Evolutionary conservation across 2,329 filamentous ascomycete genomes (phyloP), one percentile per base, ranked within the genome.

Genomic region (Clonostachys rhizophaga): DNA sequence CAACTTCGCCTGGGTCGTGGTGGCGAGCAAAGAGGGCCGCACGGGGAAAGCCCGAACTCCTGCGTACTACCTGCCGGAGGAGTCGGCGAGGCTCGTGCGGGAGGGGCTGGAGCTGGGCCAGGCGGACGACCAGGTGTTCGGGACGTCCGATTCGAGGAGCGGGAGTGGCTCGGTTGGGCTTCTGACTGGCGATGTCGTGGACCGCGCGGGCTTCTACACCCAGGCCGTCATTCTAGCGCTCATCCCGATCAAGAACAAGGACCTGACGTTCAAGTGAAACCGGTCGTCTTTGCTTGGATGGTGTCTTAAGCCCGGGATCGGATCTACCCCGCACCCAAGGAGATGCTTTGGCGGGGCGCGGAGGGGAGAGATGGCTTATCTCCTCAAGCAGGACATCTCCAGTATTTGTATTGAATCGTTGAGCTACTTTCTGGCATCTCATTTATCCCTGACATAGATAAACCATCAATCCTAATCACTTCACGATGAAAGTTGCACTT

Each of bases 1-100:
- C 47, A 64, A 62, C 10, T 71, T 71, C 54, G 69, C 68, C 3
- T 71, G 69, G 68, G 57, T 71, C 10, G 65, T 64, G 2, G 54
- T 72, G 2, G 51, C 59, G 6, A 52, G 52, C 10, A 51, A 49
- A 6, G 55, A 60, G 5, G 61, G 59, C 6, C 55, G 52, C 5
- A 52, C 53, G 20, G 67, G 68, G 5, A 67, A 64, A 42, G 68
- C 67, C 11, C 62, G 67, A 40, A 71, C 68, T 5, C 60, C 61
- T 6, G 56, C 64, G 3, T 69, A 64, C 40, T 68, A 65, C 44
- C 50, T 71, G 2, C 60, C 67, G 2, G 55, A 65, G 30, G 66
- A 70, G 55, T 63, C 65, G 16, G 59, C 64, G 5, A 51, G 51
- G 33, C 49, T 68, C 34, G 49, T 72, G 42, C 57, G 62, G 8